Evolutionary conservation across 768 basidiomycete genomes (phyloP).

Genomic region (Rhodocollybia butyracea): DNA sequence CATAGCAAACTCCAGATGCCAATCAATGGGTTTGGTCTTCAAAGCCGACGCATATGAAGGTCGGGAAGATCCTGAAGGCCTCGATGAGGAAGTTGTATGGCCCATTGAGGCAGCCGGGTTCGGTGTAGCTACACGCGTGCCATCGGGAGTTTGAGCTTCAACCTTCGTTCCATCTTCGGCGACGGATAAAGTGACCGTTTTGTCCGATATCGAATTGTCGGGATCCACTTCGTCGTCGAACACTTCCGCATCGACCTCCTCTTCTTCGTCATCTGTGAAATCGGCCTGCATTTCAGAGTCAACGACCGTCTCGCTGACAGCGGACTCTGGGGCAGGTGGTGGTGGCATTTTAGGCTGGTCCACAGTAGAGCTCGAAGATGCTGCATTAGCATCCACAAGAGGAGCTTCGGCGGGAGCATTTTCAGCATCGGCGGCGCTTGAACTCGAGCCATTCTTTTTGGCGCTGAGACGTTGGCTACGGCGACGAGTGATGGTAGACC

Average conservation of each 20-base stretch:
- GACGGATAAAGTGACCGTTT: slow-evolving; percentile 82
- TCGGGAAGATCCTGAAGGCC: slow-evolving; percentile 30
- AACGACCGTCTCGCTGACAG: slow-evolving; percentile 55
- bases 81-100: slow-evolving; percentile 32
- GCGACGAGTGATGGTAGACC: slow-evolving; percentile 52
- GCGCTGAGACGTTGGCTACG: slow-evolving; percentile 84
- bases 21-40: slow-evolving; percentile 90
- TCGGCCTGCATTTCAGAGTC: slow-evolving; percentile 70
- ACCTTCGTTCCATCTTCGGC: slow-evolving; percentile 90
- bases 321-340: slow-evolving; percentile 33
- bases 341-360: slow-evolving; percentile 22
- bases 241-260: slow-evolving; percentile 84
- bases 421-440: neutral
- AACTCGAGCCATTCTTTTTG: slow-evolving; percentile 37
- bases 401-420: slow-evolving; percentile 12
- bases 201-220: slow-evolving; percentile 68
- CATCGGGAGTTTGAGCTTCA: slow-evolving; percentile 95
- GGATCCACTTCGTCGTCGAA: slow-evolving; percentile 83
- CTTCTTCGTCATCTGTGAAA: slow-evolving; percentile 84
- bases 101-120: slow-evolving; percentile 40
- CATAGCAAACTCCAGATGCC: slow-evolving; percentile 96
- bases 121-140: slow-evolving; percentile 91
- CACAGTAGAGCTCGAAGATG: slow-evolving; percentile 10
- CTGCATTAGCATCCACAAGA: neutral
- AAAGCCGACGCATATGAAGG: slow-evolving; percentile 92